Conservation (phyloP, 1,284 basidiomycete genomes). For the Ganoderma sinense region DNA sequence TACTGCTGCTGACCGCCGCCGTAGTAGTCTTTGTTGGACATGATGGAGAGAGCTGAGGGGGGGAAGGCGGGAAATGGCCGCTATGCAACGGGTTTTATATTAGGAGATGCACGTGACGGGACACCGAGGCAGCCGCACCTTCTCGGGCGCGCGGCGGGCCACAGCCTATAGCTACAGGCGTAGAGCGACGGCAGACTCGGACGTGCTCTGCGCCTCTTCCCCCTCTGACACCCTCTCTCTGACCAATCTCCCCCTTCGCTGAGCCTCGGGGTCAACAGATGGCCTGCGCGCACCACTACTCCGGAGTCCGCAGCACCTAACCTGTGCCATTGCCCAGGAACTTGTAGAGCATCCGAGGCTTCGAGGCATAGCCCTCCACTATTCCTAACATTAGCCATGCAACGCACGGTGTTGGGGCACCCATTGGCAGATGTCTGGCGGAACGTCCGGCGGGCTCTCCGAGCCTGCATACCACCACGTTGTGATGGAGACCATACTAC, state of each 20-base stretch:
- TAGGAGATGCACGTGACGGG: conserved; percentile 25
- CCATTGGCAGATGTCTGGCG: not conserved
- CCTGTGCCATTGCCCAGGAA: conserved; percentile 8
- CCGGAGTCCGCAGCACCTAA: conserved; percentile 15
- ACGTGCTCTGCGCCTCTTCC: not conserved
- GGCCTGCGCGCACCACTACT: not conserved
- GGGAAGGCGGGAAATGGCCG: conserved; percentile 11
- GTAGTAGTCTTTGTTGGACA: conserved; percentile 84
- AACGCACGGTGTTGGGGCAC: not conserved
- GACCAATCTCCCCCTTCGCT: conserved; percentile 6
- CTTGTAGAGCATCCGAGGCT: not conserved
- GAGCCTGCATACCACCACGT: not conserved
- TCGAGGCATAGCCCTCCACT: not conserved
- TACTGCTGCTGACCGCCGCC: conserved; percentile 56
- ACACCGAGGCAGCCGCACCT: conserved; percentile 8
- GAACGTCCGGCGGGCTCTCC: not conserved
- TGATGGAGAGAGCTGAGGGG: conserved; percentile 40
- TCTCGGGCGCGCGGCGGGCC: not conserved
- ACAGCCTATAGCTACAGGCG: not conserved
- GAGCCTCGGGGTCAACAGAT: not conserved
- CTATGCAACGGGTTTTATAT: conserved; percentile 23
- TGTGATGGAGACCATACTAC: not conserved
- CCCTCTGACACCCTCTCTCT: conserved; percentile 10
- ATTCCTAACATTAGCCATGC: too few relatives aligned
- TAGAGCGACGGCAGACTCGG: not conserved